Conservation (phyloP, 805 yeast species). For the Kazachstania viticola region DNA sequence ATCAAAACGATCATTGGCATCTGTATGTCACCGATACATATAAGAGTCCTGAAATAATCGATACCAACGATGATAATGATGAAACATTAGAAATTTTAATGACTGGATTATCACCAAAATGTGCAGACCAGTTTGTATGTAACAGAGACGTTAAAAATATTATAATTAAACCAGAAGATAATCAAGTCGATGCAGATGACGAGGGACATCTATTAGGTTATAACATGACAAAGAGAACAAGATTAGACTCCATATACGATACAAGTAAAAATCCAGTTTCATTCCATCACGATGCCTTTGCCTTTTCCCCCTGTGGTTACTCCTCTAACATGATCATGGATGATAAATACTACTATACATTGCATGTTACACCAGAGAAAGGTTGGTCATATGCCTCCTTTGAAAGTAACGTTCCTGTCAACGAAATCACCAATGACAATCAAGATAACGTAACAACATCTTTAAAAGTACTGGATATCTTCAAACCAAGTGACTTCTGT, state of each 20-base stretch:
- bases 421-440: constrained; percentile 23
- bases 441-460: constrained; percentile 45
- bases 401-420: constrained; percentile 69
- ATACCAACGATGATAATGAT: constrained; percentile 28
- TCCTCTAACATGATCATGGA: constrained; percentile 74
- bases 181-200: constrained; percentile 14
- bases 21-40: constrained; percentile 53
- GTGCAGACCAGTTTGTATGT: constrained; percentile 49
- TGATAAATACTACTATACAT: constrained; percentile 59
- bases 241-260: constrained; percentile 48
- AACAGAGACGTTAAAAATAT: constrained; percentile 26
- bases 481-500: constrained; percentile 70
- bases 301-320: constrained; percentile 90
- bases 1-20: constrained; percentile 78
- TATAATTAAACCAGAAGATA: constrained; percentile 2
- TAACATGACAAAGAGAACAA: constrained; percentile 50
- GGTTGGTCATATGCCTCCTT: constrained; percentile 96
- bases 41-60: constrained; percentile 3
- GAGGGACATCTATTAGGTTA: constrained; percentile 74
- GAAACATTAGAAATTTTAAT: constrained; percentile 82
- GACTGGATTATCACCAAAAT: constrained; percentile 62
- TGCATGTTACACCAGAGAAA: constrained; percentile 87
- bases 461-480: constrained; percentile 45
- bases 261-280: constrained; percentile 15
- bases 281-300: constrained; percentile 69